Evolutionary conservation across 805 yeast genomes (phyloP).

Genomic region (Candida corydali): DNA sequence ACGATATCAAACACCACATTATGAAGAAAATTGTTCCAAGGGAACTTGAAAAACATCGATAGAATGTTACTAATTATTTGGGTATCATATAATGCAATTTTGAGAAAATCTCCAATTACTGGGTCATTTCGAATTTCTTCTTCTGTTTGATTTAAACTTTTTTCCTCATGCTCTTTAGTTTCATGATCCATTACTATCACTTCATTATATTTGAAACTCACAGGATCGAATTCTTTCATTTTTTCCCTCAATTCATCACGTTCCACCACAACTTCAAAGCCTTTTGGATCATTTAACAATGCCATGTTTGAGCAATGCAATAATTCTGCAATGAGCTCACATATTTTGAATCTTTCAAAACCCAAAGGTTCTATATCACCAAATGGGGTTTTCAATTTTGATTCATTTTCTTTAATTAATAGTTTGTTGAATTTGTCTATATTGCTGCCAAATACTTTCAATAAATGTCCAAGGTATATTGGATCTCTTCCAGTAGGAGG

Average conservation of each 20-base stretch:
- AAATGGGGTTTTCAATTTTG: slow-evolving; percentile 26
- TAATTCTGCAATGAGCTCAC: slow-evolving; percentile 44
- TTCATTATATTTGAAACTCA: slow-evolving; percentile 43
- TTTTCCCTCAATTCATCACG: slow-evolving; percentile 35
- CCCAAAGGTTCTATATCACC: slow-evolving; percentile 42
- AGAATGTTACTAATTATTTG: slow-evolving; percentile 40
- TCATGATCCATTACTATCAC: slow-evolving; percentile 26
- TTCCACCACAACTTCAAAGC: slow-evolving; percentile 35
- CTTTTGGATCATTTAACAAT: slow-evolving; percentile 40
- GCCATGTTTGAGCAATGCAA: slow-evolving; percentile 47
- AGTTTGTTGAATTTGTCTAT: slow-evolving; percentile 34
- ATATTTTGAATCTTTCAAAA: slow-evolving; percentile 43
- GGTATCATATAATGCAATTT: slow-evolving; percentile 39
- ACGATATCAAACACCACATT: slow-evolving; percentile 46
- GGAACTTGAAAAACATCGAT: slow-evolving; percentile 42
- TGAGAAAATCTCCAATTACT: slow-evolving; percentile 41
- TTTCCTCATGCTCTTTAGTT: slow-evolving; percentile 9
- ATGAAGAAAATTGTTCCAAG: slow-evolving; percentile 46
- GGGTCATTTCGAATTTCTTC: slow-evolving; percentile 40
- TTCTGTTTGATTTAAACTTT: slow-evolving; percentile 31
- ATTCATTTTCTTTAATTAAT: slow-evolving; percentile 20
- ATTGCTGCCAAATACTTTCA: slow-evolving; percentile 35
- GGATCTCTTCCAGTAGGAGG: slow-evolving; percentile 48
- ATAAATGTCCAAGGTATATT: slow-evolving; percentile 41
- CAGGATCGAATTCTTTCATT: slow-evolving; percentile 41